Base-by-base conservation (phyloP, 78 protist genomes). In the Polysphondylium violaceum region DNA sequence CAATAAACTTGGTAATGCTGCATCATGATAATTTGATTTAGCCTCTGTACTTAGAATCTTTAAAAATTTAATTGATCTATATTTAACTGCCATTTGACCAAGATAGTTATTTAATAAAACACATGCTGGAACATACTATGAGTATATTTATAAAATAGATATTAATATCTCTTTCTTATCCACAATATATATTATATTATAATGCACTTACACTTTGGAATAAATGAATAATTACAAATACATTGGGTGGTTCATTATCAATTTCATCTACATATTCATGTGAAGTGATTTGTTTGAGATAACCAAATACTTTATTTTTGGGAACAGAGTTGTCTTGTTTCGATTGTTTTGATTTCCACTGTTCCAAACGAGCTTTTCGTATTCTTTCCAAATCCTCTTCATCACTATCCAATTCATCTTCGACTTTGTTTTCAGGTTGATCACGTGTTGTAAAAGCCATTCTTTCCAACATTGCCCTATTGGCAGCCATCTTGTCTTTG, bases 241-340 rank as follows among this genome's bases (percentile, higher is more conserved):
- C 91, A 83, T 83, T 55, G 19, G 91, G 71, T 44, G 91, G 91
- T 69, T 69, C 91, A 44, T 83, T 83, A 51, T 83, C 91, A 31
- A 83, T 56, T 25, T 83, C 91, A 23, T 83, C 78, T 6, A 83
- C 50, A 50, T 83, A 83, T 43, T 83, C 78, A 7, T 25, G 21
- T 16, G 56, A 27, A 6, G 63, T 50, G 2, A 83, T 83, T 69
- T 83, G 91, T 53, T 83, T 83, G 0, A 83, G 44, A 44, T 50
- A 83, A 44, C 91, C 91, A 59, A 79, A 79, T 67, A 72, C 74
- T 55, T 79, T 83, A 8, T 40, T 43, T 14, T 41, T 55, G 0
- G 77, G 79, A 6, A 44, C 36, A 14, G 14, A 9, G 3, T 25
- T n/a, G 8, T 56, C 41, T 17, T 21, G 7, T 7, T 25, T 14